Evolutionary conservation across 352 stramenopile genomes (phyloP).

Genomic region (Phytophthora europaea): DNA sequence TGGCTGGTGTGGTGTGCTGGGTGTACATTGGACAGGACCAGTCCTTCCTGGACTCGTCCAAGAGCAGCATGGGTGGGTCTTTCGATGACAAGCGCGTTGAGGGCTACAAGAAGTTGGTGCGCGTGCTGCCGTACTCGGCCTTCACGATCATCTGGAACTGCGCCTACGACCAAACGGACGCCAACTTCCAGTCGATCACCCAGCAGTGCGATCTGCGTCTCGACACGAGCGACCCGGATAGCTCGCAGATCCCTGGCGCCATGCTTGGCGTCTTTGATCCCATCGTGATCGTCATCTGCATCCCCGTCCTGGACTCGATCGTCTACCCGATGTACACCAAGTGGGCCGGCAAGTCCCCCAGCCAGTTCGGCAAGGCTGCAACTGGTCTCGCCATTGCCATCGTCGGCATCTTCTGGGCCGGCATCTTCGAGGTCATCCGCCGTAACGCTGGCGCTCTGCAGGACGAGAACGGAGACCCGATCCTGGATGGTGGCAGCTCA

Average conservation of each 20-base stretch:
- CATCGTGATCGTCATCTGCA: conserved; percentile 50
- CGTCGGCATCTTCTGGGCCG: conserved; percentile 50
- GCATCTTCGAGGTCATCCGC: conserved; percentile 63
- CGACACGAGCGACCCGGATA: conserved; percentile 43
- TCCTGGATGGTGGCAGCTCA: conserved; percentile 49
- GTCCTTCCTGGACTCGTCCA: conserved; percentile 53
- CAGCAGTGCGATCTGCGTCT: conserved; percentile 75
- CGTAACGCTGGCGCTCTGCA: conserved; percentile 53
- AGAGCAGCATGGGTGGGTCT: conserved; percentile 41
- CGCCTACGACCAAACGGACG: conserved; percentile 72
- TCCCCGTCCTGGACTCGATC: conserved; percentile 49
- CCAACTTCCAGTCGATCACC: conserved; percentile 80
- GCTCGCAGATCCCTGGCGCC: conserved; percentile 61
- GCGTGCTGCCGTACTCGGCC: conserved; percentile 57
- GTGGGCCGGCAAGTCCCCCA: conserved; percentile 35
- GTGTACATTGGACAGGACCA: conserved; percentile 49
- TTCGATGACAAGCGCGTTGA: conserved; percentile 62
- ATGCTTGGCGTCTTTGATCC: conserved; percentile 65
- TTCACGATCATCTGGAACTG: conserved; percentile 77
- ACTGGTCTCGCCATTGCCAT: conserved; percentile 40
- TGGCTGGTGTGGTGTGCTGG: conserved; percentile 53
- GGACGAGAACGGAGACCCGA: conserved; percentile 41
- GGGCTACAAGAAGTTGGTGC: conserved; percentile 59
- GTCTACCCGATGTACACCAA: conserved; percentile 54
- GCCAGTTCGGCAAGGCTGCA: conserved; percentile 47